Conservation (phyloP, 2,329 filamentous ascomycete genomes). For the Scedosporium boydii region DNA sequence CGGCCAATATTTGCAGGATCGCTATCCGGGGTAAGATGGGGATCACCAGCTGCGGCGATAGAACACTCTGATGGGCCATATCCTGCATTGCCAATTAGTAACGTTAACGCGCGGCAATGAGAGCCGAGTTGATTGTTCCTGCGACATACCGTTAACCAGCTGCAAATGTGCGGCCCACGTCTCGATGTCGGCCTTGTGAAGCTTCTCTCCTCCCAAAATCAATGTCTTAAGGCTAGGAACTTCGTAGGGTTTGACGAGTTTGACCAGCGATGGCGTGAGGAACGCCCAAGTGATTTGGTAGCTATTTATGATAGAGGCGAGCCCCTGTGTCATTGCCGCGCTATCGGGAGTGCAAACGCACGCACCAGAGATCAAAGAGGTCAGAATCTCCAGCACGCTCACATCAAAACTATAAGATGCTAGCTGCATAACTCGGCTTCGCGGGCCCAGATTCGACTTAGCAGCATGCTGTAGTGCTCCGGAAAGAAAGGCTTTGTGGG, state of each 20-base stretch:
- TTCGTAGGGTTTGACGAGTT: conserved; percentile 33
- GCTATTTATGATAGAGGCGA: conserved; percentile 33
- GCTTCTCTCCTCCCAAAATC: conserved; percentile 40
- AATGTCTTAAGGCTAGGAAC: conserved; percentile 36
- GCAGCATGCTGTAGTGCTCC: conserved; percentile 32
- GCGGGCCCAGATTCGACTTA: conserved; percentile 28
- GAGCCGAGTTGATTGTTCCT: too few species aligned
- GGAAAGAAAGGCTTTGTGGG: conserved; percentile 35
- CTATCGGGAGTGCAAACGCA: conserved; percentile 45
- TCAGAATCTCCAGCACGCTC: conserved; percentile 43
- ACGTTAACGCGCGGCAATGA: too few species aligned
- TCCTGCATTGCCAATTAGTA: not conserved
- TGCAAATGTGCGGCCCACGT: conserved; percentile 35
- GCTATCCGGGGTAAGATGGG: not conserved
- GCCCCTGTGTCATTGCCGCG: conserved; percentile 38
- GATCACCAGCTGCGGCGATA: not conserved
- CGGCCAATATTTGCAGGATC: conserved; percentile 4
- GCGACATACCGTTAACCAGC: conserved; percentile 29
- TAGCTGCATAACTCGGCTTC: conserved; percentile 35
- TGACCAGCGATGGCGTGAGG: conserved; percentile 40
- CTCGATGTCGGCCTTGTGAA: conserved; percentile 38
- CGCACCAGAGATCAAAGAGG: conserved; percentile 37
- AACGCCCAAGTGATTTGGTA: conserved; percentile 37
- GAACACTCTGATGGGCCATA: not conserved
- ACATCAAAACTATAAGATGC: conserved; percentile 46